A percentile compares a stretch with the other conserved stretches of the same genome.
These are phyloP conservation scores for Mycocentrospora acerina DNA, from an alignment of 2,329 filamentous ascomycete species.

Conservation along the genomic window DNA sequence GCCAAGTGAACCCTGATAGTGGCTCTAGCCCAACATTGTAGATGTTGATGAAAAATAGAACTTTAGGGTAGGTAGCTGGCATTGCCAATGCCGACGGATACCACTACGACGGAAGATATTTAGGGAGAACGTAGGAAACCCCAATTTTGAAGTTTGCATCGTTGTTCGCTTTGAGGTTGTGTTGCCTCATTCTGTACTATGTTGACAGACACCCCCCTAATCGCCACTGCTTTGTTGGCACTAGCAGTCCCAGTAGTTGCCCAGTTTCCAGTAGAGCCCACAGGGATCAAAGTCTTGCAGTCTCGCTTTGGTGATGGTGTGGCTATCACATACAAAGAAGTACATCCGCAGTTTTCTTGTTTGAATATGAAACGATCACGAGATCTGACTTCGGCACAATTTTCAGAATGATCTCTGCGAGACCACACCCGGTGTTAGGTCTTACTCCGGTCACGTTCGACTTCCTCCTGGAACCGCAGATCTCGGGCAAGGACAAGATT, in stretches of 20 bases:
- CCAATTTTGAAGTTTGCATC: too few relatives aligned
- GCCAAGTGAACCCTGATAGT: too few relatives aligned
- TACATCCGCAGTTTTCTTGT: neutral
- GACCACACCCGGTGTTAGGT: conserved; percentile 55
- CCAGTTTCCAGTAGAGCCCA: conserved; percentile 15
- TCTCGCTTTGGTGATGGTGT: conserved; percentile 25
- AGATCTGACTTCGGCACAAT: too few relatives aligned
- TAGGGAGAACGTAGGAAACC: too few relatives aligned
- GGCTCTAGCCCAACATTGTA: too few relatives aligned
- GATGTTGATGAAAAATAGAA: too few relatives aligned
- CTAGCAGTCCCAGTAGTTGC: conserved; percentile 8
- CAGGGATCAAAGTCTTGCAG: conserved; percentile 15
- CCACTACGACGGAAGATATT: too few relatives aligned
- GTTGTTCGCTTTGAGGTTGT: too few relatives aligned
- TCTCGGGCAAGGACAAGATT: conserved; percentile 20
- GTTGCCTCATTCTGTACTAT: too few relatives aligned
- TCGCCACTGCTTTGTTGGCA: conserved; percentile 6
- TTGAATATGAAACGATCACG: neutral
- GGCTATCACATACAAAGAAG: conserved; percentile 29
- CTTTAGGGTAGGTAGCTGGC: too few relatives aligned
- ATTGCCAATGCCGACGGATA: too few relatives aligned
- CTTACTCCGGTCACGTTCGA: conserved; percentile 53
- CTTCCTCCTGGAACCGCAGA: conserved; percentile 19
- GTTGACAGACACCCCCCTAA: neutral
- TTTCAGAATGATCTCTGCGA: conserved; percentile 53